Base-by-base conservation (phyloP, 345 rosid genomes). In the Salix arbutifolia region DNA sequence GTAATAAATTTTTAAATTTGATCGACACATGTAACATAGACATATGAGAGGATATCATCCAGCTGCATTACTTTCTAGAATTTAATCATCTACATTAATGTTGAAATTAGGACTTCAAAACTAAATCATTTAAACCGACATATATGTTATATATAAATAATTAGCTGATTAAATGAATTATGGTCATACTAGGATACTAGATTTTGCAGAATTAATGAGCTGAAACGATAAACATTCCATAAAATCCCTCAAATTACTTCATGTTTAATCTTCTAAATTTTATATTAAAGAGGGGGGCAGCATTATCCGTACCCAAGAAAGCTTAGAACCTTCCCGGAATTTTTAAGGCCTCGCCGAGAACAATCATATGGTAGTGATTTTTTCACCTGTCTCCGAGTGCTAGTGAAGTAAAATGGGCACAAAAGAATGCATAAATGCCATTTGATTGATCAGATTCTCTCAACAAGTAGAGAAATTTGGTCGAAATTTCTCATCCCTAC, bases 261-360 rank as follows among this genome's bases (percentile, higher is more conserved):
- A n/a, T 53, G 60, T 53, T 53, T 19, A 19, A 53, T 70, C 71
- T 56, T 69, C 58, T 31, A 38, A 46, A 7, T 53, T 19, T 8
- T 19, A 8, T 1, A 21, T 14, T 30, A 28, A 48, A 3, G 40
- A 9, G 2, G 65, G 19, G 5, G 1, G 37, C 67, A 14, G 23
- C 31, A 69, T 17, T 4, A 17, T 2, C 33, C 38, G 56, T 60
- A 62, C 53, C 13, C 48, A 42, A 30, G 67, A 13, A 26, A 77
- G 10, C 19, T 38, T 25, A 65, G 85, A 75, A 85, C 76, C 26
- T 85, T 85, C 85, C 11, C 5, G 78, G 85, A 76, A 82, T 80
- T 80, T 80, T 85, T 84, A 80, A 35, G 70, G 66, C 13, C 26
- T 71, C 73, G 66, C 68, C 73, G 17, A 56, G 68, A n/a, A 70